Conservation (phyloP, 371 early-diverging fungal genomes). For the Mortierella sp. region DNA sequence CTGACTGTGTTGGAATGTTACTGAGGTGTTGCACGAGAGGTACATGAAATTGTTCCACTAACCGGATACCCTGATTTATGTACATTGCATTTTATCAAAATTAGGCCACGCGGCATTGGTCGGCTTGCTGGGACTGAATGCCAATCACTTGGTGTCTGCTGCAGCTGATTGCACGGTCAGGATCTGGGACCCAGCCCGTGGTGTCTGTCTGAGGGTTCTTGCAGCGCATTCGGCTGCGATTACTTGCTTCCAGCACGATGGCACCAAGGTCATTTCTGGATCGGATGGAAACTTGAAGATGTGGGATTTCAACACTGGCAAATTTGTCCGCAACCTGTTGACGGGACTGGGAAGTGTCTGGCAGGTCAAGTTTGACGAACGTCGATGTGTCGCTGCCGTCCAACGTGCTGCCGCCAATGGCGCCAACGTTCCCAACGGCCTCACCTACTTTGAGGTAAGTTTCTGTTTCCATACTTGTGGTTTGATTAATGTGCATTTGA, state of each 20-base stretch:
- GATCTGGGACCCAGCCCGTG: slow-evolving; percentile 91
- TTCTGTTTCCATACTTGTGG: background rate
- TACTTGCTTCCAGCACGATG: slow-evolving; percentile 96
- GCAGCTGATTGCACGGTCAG: slow-evolving; percentile 97
- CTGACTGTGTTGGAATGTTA: background rate
- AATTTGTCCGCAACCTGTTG: slow-evolving; percentile 82
- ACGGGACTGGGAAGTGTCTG: slow-evolving; percentile 88
- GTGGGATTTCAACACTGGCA: slow-evolving; percentile 92
- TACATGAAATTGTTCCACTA: slow-evolving; percentile 7
- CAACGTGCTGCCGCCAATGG: slow-evolving; percentile 66
- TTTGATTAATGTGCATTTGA: background rate
- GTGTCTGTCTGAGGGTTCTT: slow-evolving; percentile 76
- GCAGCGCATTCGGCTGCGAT: slow-evolving; percentile 87
- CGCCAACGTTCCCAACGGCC: slow-evolving; percentile 58
- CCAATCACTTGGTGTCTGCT: slow-evolving; percentile 89
- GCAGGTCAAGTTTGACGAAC: slow-evolving; percentile 92
- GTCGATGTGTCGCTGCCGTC: slow-evolving; percentile 89
- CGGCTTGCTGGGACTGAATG: slow-evolving; percentile 90
- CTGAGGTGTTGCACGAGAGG: background rate
- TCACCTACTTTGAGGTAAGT: slow-evolving; percentile 66
- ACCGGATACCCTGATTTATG: background rate
- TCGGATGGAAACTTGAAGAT: slow-evolving; percentile 95
- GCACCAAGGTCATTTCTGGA: slow-evolving; percentile 90
- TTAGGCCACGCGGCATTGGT: slow-evolving; percentile 94
- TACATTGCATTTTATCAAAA: background rate